phyloP scores from a whole-genome alignment of 805 yeast genomes.

The Kazachstania bromeliacearum region DNA sequence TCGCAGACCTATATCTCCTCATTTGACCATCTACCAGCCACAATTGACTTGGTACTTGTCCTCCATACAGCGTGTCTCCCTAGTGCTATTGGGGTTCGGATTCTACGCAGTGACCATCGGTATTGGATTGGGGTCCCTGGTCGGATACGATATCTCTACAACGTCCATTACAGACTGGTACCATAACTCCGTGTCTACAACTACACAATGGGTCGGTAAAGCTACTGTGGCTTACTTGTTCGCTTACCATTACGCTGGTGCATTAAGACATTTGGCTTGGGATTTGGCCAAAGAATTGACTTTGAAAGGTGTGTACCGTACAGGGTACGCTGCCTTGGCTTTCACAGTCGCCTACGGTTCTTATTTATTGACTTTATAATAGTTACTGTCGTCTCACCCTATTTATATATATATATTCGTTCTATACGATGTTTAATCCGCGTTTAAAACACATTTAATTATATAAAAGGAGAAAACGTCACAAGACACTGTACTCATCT shows the following conservation, averaged over 20 bases:
- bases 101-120: constrained; percentile 70
- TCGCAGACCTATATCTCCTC: constrained; percentile 84
- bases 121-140: constrained; percentile 59
- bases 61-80: constrained; percentile 76
- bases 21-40: constrained; percentile 80
- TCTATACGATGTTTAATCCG: too few relatives aligned
- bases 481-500: neutral
- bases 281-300: constrained; percentile 76
- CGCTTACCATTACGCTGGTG: constrained; percentile 78
- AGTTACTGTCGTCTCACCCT: too few relatives aligned
- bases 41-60: constrained; percentile 82
- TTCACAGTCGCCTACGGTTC: constrained; percentile 48
- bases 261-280: constrained; percentile 91
- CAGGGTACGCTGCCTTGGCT: constrained; percentile 80
- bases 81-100: constrained; percentile 69
- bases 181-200: constrained; percentile 54
- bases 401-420: too few relatives aligned
- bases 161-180: constrained; percentile 30
- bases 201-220: constrained; percentile 51
- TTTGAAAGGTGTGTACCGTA: constrained; percentile 80
- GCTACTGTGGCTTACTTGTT: constrained; percentile 71
- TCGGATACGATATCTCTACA: constrained; percentile 41
- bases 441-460: too few relatives aligned
- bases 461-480: neutral
- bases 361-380: constrained; percentile 34